These are phyloP conservation scores for Ophiostoma perfectum DNA, from an alignment of 2,329 filamentous ascomycete species.

Conservation along the genomic window DNA sequence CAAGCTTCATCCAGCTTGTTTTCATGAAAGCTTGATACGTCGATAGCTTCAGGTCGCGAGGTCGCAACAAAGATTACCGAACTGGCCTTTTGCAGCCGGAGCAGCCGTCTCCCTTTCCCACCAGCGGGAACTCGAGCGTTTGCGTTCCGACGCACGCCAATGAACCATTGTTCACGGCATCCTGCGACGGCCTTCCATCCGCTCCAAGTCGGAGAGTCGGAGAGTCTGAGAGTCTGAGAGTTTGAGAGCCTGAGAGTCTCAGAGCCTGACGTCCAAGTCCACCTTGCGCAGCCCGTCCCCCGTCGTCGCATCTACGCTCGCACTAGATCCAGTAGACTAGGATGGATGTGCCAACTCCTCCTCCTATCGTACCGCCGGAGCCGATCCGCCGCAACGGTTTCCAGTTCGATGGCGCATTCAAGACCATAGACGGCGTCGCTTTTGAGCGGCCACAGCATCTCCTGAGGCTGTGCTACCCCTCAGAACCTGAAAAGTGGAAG, in stretches of 20 bases:
- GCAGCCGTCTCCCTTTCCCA: too few relatives aligned
- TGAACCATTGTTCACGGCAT: slow-evolving; percentile 1
- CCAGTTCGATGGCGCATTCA: slow-evolving; percentile 30
- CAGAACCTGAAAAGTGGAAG: slow-evolving; percentile 27
- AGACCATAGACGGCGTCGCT: slow-evolving; percentile 27
- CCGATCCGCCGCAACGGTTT: slow-evolving; percentile 32
- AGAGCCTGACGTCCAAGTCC: too few relatives aligned
- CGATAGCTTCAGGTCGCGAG: too few relatives aligned
- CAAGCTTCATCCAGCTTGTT: slow-evolving; percentile 10
- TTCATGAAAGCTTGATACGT: background rate
- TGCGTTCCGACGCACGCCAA: slow-evolving; percentile 1
- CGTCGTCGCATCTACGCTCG: too few relatives aligned
- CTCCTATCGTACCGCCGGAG: slow-evolving; percentile 22
- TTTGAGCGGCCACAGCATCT: slow-evolving; percentile 28
- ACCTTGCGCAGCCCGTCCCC: too few relatives aligned
- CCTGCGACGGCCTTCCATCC: too few relatives aligned
- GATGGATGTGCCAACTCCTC: slow-evolving; percentile 16
- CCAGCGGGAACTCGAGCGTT: background rate
- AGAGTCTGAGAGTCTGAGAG: too few relatives aligned
- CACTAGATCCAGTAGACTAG: too few relatives aligned
- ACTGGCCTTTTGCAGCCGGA: too few relatives aligned
- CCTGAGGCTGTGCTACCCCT: slow-evolving; percentile 27
- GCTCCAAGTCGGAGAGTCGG: too few relatives aligned
- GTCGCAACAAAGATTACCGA: too few relatives aligned
- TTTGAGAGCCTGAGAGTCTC: too few relatives aligned